Evolutionary conservation across 1,284 basidiomycete genomes (phyloP).

Genomic region (Rhodotorula mucilaginosa): DNA sequence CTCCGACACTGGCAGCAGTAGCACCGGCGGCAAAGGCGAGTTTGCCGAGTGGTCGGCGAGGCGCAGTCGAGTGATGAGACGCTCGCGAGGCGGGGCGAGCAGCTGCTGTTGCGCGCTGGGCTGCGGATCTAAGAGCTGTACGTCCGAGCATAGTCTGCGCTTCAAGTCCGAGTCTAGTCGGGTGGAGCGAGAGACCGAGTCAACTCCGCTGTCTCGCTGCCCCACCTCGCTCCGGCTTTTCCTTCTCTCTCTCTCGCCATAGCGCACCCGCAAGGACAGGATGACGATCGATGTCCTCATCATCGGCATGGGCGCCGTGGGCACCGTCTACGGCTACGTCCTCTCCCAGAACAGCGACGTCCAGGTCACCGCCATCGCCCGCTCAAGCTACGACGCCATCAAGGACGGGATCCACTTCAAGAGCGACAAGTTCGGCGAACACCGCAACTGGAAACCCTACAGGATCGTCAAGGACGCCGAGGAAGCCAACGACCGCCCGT

Average conservation of each 20-base stretch:
- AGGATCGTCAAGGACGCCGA: constrained; percentile 29
- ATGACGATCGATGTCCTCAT: neutral
- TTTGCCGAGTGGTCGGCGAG: too few species aligned
- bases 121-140: neutral
- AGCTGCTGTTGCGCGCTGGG: too few species aligned
- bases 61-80: too few species aligned
- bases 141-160: neutral
- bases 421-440: constrained; percentile 30
- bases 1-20: neutral
- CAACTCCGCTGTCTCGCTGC: neutral
- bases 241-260: neutral
- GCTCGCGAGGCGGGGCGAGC: too few species aligned
- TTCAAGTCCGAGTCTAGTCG: neutral
- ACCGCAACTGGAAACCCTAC: constrained; percentile 36
- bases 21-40: too few species aligned
- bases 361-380: constrained; percentile 36
- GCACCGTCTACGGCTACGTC: constrained; percentile 34
- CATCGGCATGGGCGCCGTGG: constrained; percentile 35
- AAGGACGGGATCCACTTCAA: constrained; percentile 27
- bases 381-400: constrained; percentile 31
- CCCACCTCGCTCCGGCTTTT: neutral
- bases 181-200: neutral
- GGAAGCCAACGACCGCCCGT: constrained; percentile 39
- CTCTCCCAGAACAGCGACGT: constrained; percentile 34
- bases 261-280: neutral